These are phyloP conservation scores for Scheffersomyces cryptocercus DNA, from an alignment of 1,139 yeast genomes.

Conservation along the genomic window DNA sequence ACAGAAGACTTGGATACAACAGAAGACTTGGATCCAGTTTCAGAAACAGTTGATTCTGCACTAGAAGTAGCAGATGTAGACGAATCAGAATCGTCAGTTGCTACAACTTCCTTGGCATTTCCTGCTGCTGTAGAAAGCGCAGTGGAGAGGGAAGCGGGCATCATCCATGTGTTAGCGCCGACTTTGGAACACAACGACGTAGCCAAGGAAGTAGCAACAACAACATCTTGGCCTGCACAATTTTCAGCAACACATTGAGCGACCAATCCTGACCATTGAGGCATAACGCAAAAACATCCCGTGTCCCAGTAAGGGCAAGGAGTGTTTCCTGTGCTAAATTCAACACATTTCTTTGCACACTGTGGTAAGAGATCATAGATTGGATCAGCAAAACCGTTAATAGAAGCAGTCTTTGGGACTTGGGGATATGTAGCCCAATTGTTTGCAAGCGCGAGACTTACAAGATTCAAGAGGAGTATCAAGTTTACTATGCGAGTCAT, in stretches of 20 bases:
- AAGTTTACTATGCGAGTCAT: background rate
- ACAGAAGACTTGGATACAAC: constrained; percentile 41
- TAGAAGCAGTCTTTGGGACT: constrained; percentile 50
- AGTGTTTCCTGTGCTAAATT: constrained; percentile 31
- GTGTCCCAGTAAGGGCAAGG: constrained; percentile 59
- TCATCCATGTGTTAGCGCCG: constrained; percentile 49
- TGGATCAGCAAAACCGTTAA: constrained; percentile 56
- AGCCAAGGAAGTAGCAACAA: constrained; percentile 40
- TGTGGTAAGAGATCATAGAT: constrained; percentile 34
- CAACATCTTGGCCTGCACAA: constrained; percentile 43
- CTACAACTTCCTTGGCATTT: constrained; percentile 8
- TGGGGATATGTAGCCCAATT: constrained; percentile 43
- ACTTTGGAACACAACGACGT: constrained; percentile 41
- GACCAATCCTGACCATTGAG: constrained; percentile 46
- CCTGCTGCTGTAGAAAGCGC: constrained; percentile 34
- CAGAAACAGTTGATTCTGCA: background rate
- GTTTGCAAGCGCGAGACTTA: background rate
- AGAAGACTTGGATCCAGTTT: background rate
- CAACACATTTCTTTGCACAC: constrained; percentile 49
- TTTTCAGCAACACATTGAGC: constrained; percentile 45
- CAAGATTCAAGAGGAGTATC: background rate
- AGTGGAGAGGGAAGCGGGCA: constrained; percentile 42
- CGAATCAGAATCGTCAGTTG: constrained; percentile 11
- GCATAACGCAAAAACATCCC: constrained; percentile 55
- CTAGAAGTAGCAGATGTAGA: background rate